These are phyloP conservation scores for Microdochium bolleyi DNA, from an alignment of 2,329 filamentous ascomycete species.

Conservation along the genomic window DNA sequence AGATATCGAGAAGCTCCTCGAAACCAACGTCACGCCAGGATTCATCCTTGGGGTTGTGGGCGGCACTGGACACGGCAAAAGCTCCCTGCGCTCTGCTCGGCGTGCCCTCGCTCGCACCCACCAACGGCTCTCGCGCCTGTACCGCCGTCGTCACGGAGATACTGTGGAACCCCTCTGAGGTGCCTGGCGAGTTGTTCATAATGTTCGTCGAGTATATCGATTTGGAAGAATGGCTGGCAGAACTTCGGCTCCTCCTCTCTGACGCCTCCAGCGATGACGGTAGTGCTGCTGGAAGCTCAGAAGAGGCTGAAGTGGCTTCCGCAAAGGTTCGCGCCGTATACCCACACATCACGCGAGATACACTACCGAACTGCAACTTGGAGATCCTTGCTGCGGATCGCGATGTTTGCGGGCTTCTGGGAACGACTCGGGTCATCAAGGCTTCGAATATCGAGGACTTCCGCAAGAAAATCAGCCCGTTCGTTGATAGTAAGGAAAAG, in stretches of 20 bases:
- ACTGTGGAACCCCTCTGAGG: conserved; percentile 40
- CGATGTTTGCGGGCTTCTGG: conserved; percentile 33
- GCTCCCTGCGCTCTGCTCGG: conserved; percentile 11
- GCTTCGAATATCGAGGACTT: conserved; percentile 29
- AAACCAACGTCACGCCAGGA: conserved; percentile 1
- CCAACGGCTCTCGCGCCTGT: conserved; percentile 49
- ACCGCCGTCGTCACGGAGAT: conserved; percentile 56
- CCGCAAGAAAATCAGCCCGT: conserved; percentile 6
- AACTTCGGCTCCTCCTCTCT: conserved; percentile 37
- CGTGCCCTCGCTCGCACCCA: conserved; percentile 25
- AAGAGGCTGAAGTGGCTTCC: conserved; percentile 26
- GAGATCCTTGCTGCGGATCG: conserved; percentile 33
- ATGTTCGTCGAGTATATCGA: conserved; percentile 52
- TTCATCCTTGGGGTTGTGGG: conserved; percentile 11
- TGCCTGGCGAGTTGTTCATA: conserved; percentile 29
- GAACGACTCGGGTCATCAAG: conserved; percentile 30
- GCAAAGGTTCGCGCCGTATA: conserved; percentile 31
- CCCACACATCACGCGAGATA: conserved; percentile 10
- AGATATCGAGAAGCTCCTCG: conserved; percentile 4
- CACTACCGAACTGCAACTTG: conserved; percentile 8
- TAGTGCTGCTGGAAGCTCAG: conserved; percentile 24
- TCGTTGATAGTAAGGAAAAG: too few relatives aligned
- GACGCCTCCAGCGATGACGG: conserved; percentile 37
- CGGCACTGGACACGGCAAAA: conserved; percentile 12
- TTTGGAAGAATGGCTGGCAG: conserved; percentile 41